Evolutionary conservation across 352 stramenopile species (phyloP).

Genomic region (Globisporangium nodosum): DNA sequence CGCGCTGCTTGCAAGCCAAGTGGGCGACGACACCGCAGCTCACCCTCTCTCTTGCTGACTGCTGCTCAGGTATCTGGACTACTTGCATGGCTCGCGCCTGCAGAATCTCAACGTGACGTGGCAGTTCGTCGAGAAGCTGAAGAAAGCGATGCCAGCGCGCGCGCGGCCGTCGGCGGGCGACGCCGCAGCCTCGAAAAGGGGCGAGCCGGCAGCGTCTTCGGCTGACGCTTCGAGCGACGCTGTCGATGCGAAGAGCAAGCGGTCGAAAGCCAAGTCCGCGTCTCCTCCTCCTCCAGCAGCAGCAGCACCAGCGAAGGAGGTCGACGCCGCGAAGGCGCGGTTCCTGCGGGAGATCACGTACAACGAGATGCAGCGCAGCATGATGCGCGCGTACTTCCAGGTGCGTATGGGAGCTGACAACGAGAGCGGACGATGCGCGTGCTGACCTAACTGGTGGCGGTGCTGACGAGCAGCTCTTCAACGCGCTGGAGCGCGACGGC

Average conservation of each 20-base stretch:
- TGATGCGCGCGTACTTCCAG: constrained; percentile 82
- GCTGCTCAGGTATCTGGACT: constrained; percentile 68
- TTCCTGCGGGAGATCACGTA: constrained; percentile 76
- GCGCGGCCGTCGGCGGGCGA: neutral
- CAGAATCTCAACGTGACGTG: constrained; percentile 80
- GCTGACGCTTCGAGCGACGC: neutral
- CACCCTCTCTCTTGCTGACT: neutral
- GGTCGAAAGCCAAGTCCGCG: constrained; percentile 21
- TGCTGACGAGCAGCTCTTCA: constrained; percentile 29
- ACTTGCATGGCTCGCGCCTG: constrained; percentile 72
- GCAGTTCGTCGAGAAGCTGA: constrained; percentile 81
- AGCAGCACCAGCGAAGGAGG: constrained; percentile 8
- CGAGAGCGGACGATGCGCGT: neutral
- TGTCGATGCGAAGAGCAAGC: constrained; percentile 17
- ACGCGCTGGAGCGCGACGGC: constrained; percentile 62
- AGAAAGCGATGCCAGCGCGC: constrained; percentile 39
- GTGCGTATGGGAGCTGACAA: constrained; percentile 3
- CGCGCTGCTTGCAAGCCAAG: neutral
- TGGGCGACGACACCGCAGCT: neutral
- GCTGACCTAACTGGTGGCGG: neutral
- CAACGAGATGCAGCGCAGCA: constrained; percentile 63
- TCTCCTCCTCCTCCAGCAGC: neutral
- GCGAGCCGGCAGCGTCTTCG: neutral
- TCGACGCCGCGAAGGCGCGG: constrained; percentile 44
- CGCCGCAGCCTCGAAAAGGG: neutral